Evolutionary conservation across 331 rosid genomes (phyloP).

Genomic region (Pyracantha coccinea): DNA sequence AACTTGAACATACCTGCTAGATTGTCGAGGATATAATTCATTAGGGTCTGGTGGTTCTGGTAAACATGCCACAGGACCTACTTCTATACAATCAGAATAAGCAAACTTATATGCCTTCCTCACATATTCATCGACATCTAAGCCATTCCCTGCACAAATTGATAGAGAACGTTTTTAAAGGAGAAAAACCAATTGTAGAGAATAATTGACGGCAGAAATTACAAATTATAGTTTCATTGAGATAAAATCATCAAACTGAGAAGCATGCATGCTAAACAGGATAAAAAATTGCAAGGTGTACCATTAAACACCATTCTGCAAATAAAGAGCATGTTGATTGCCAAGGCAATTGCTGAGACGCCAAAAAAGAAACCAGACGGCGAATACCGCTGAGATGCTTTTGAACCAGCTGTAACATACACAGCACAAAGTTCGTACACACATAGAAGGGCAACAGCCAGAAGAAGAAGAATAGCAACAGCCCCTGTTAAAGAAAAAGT

Average conservation of each 20-base stretch:
- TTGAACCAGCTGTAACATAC: conserved; percentile 93
- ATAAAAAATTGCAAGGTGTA: conserved; percentile 26
- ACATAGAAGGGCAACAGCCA: conserved; percentile 95
- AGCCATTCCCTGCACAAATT: conserved; percentile 77
- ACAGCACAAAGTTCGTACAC: conserved; percentile 98
- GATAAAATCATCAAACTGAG: conserved; percentile 16
- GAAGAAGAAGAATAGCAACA: conserved; percentile 91
- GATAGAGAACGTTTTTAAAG: not conserved
- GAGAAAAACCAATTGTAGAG: not conserved
- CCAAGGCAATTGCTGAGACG: conserved; percentile 98
- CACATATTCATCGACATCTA: conserved; percentile 96
- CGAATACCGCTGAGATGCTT: conserved; percentile 95
- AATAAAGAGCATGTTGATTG: conserved; percentile 98
- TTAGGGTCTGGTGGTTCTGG: conserved; percentile 98
- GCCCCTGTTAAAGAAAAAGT: conserved; percentile 57
- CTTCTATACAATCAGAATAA: conserved; percentile 91
- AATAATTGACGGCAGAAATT: not conserved
- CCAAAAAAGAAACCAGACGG: conserved; percentile 99
- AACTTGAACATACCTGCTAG: conserved; percentile 55
- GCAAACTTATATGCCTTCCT: conserved; percentile 97
- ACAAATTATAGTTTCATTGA: conserved; percentile 4
- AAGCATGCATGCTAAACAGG: not conserved
- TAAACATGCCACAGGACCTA: conserved; percentile 92
- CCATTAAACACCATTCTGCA: conserved; percentile 99
- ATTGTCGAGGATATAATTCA: conserved; percentile 95